Percentiles rank a stretch among this genome's conserved stretches.
These are phyloP conservation scores for Monascus ruber DNA, from an alignment of 2,329 filamentous ascomycete species.

Conservation along the genomic window DNA sequence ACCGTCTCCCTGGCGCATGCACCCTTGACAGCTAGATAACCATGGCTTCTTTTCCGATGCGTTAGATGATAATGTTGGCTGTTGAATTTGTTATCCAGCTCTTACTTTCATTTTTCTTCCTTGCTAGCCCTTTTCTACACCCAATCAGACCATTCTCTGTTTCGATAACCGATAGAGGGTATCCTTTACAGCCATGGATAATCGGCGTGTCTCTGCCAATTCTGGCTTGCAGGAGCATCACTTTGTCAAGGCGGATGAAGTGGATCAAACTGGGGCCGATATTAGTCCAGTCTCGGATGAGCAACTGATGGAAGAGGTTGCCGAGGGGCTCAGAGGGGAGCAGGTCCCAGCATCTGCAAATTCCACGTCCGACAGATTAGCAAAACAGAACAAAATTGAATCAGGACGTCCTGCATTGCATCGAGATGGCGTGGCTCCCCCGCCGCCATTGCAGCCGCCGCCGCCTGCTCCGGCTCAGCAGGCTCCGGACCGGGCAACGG, in stretches of 20 bases:
- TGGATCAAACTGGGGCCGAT: conserved; percentile 37
- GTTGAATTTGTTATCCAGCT: too few relatives aligned
- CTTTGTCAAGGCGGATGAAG: conserved; percentile 39
- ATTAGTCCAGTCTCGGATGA: conserved; percentile 35
- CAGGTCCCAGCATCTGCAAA: conserved; percentile 12
- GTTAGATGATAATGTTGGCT: too few relatives aligned
- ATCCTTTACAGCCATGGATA: conserved; percentile 13
- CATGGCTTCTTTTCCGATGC: too few relatives aligned
- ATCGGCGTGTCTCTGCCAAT: conserved; percentile 11
- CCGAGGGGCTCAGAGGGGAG: conserved; percentile 26
- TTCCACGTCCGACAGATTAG: conserved; percentile 3
- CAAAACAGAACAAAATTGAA: conserved; percentile 8
- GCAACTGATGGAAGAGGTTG: conserved; percentile 31
- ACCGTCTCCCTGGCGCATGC: too few relatives aligned
- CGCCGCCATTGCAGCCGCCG: conserved; percentile 35
- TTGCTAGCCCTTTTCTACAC: too few relatives aligned
- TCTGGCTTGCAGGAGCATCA: conserved; percentile 22
- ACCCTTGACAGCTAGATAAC: too few relatives aligned
- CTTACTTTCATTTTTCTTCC: too few relatives aligned
- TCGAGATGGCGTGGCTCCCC: conserved; percentile 26
- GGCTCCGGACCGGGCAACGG: conserved; percentile 33
- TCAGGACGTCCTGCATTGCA: conserved; percentile 24
- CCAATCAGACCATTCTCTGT: too few relatives aligned
- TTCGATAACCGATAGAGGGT: too few relatives aligned
- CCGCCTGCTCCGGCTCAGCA: conserved; percentile 35